Conservation (phyloP, 2,329 filamentous ascomycete species). For the Camillea tinctor region DNA sequence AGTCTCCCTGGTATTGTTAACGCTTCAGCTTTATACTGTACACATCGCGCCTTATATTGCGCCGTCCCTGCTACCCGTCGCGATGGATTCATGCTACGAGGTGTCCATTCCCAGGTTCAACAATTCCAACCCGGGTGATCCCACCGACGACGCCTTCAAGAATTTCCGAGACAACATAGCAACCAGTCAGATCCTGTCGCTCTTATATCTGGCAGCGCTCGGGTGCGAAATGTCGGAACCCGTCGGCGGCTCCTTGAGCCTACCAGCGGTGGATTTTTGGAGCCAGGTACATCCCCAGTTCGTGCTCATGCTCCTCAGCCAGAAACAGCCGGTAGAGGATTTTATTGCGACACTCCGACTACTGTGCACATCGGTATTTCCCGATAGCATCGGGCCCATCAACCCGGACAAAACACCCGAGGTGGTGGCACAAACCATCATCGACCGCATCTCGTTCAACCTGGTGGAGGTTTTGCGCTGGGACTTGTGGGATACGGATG, state of each 20-base stretch:
- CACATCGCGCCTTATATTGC: slow-evolving; percentile 60
- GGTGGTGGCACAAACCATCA: slow-evolving; percentile 46
- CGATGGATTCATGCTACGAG: slow-evolving; percentile 59
- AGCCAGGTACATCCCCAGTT: slow-evolving; percentile 63
- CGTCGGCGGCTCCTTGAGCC: slow-evolving; percentile 16
- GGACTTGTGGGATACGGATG: slow-evolving; percentile 40
- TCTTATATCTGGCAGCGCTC: slow-evolving; percentile 63
- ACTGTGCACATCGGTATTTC: slow-evolving; percentile 63
- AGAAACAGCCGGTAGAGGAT: slow-evolving; percentile 62
- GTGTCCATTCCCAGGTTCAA: slow-evolving; percentile 57
- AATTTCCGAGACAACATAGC: slow-evolving; percentile 57
- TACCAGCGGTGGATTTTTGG: slow-evolving; percentile 59
- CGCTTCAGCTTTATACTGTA: slow-evolving; percentile 60
- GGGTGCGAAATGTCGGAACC: slow-evolving; percentile 50
- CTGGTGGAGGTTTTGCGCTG: slow-evolving; percentile 56
- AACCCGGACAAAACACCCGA: slow-evolving; percentile 41
- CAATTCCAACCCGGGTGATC: slow-evolving; percentile 47
- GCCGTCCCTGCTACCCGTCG: slow-evolving; percentile 52
- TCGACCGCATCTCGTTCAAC: slow-evolving; percentile 63
- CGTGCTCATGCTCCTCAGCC: slow-evolving; percentile 64
- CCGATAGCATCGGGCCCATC: slow-evolving; percentile 66
- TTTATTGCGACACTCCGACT: slow-evolving; percentile 65
- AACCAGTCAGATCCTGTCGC: slow-evolving; percentile 59
- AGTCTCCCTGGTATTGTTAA: slow-evolving; percentile 62
- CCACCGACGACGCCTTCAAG: slow-evolving; percentile 41